Evolutionary conservation across 345 rosid genomes (phyloP), one percentile per base, ranked within the genome.

Genomic region (Rhizophora apiculata): DNA sequence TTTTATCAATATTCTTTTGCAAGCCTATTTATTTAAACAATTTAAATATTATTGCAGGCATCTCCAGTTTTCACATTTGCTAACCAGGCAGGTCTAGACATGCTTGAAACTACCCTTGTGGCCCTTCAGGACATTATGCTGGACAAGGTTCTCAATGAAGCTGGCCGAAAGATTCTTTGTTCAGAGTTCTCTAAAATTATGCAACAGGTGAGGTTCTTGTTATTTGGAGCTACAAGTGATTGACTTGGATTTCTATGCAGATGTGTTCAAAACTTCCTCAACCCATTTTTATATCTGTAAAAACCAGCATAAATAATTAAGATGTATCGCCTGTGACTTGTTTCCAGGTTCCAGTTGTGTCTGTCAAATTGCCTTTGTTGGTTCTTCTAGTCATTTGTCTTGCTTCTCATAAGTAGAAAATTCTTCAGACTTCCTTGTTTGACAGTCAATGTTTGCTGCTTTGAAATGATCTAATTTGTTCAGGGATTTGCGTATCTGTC

Each of bases 51-150:
- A 66, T 63, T 69, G 72, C 89, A 89, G 97, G 96, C 87, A 36
- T 91, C 89, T 60, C 92, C 96, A 0, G 82, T 87, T 60, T 94
- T 88, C 75, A 89, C 87, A 48, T 92, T 89, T 1, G 85, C 96
- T 24, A 95, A 95, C 77, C 99, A 95, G 71, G 98, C 97, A 54
- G 97, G 99, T 57, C 90, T 95, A 30, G 98, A 95, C 87, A 92
- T 95, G 99, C 86, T 95, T 26, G 99, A 95, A 85, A 95, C 99
- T 54, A 92, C 97, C 8, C 85, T 94, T 8, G 86, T 94, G 34
- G 88, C 96, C 49, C 97, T 91, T 76, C 98, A 94, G 77, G 98
- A 91, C 78, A 88, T 94, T 32, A 88, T 81, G 86, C 86, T 94
- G 19, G 97, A 94, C 82, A 91, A 89, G 86, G 88, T 87, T 52